Evolutionary conservation across 2,329 filamentous ascomycete species (phyloP).

Genomic region (Fusarium piperis): DNA sequence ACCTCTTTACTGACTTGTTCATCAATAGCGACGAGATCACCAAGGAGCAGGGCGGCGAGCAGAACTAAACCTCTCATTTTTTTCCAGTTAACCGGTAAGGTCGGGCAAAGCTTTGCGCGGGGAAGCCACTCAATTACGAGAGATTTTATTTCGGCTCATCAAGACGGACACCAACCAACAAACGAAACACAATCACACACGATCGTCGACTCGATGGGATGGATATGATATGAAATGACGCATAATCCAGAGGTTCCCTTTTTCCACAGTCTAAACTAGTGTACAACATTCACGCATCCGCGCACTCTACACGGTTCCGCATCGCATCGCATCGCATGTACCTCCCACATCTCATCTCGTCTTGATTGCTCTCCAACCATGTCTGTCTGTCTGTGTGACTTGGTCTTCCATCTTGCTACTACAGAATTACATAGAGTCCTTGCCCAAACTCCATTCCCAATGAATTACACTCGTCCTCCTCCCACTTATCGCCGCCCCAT

Average conservation of each 20-base stretch:
- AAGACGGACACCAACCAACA: slow-evolving; percentile 11
- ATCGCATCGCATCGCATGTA: neutral
- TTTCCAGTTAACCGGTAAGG: slow-evolving; percentile 25
- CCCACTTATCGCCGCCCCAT: slow-evolving; percentile 72
- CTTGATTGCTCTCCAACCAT: slow-evolving; percentile 4
- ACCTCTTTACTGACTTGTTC: slow-evolving; percentile 19
- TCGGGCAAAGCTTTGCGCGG: slow-evolving; percentile 31
- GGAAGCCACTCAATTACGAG: slow-evolving; percentile 24
- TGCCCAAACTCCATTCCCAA: slow-evolving; percentile 40
- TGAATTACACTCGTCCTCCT: slow-evolving; percentile 21
- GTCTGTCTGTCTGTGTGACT: slow-evolving; percentile 9
- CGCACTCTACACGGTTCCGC: slow-evolving; percentile 28
- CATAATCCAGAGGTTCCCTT: slow-evolving; percentile 36
- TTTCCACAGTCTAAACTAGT: slow-evolving; percentile 48
- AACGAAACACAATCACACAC: neutral
- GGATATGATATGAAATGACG: slow-evolving; percentile 21
- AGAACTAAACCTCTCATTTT: slow-evolving; percentile 57
- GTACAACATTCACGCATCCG: slow-evolving; percentile 49
- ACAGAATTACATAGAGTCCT: slow-evolving; percentile 27
- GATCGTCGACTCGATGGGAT: slow-evolving; percentile 14
- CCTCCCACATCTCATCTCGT: slow-evolving; percentile 8
- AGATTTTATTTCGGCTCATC: slow-evolving; percentile 24
- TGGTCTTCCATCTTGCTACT: slow-evolving; percentile 24
- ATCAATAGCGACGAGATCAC: slow-evolving; percentile 76
- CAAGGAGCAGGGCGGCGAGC: slow-evolving; percentile 75